These are phyloP conservation scores for Stagonosporopsis rhizophila DNA, from an alignment of 2,329 filamentous ascomycete species.

Conservation along the genomic window DNA sequence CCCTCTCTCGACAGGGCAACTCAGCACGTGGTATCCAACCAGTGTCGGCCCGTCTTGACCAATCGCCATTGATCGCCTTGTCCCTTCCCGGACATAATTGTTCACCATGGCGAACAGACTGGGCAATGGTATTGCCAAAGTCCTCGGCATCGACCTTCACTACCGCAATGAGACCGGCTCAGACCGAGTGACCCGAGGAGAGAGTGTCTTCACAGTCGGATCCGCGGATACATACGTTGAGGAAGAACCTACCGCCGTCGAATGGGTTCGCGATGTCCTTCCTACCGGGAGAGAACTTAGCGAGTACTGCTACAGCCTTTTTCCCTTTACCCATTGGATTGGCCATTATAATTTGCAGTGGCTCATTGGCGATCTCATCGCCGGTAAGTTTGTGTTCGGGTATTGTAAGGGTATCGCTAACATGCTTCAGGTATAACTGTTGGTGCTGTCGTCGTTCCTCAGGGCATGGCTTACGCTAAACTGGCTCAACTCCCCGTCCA, in stretches of 20 bases:
- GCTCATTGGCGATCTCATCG: constrained; percentile 87
- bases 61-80: constrained; percentile 5
- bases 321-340: constrained; percentile 93
- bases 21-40: constrained; percentile 22
- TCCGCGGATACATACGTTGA: constrained; percentile 82
- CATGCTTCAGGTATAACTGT: constrained; percentile 67
- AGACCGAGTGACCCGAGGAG: constrained; percentile 75
- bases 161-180: constrained; percentile 65
- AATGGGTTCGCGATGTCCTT: constrained; percentile 72
- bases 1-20: constrained; percentile 8
- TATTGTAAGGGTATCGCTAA: constrained; percentile 9
- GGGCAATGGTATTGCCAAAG: constrained; percentile 77
- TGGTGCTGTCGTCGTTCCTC: constrained; percentile 86
- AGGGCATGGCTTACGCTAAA: constrained; percentile 93
- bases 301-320: constrained; percentile 73
- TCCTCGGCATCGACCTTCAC: constrained; percentile 81
- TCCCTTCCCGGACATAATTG: neutral
- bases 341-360: constrained; percentile 86
- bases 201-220: constrained; percentile 77
- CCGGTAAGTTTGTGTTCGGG: constrained; percentile 65
- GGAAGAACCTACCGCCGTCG: constrained; percentile 74
- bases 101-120: constrained; percentile 58
- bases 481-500: constrained; percentile 79
- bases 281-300: constrained; percentile 65
- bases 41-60: constrained; percentile 15